Evolutionary conservation across 1,284 basidiomycete species (phyloP), one percentile per base, ranked within the genome.

Genomic region (Grifola frondosa): DNA sequence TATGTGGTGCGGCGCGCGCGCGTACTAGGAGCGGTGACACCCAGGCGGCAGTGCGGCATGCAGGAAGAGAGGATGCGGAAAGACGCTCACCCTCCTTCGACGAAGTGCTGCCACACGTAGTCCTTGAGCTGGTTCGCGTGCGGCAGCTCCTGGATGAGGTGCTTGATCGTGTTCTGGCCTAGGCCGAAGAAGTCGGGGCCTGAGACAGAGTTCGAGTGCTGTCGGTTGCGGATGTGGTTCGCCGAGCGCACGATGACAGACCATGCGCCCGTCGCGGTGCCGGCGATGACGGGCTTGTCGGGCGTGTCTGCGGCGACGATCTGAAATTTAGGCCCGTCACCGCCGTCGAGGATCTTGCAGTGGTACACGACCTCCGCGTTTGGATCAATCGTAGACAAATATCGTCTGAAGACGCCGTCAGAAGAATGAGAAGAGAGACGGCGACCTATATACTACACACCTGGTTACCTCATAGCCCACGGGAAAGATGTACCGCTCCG

Each of bases 221-320:
- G 83, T 17, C 85, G 73, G 58, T 85, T 81, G 37, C 87, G 77
- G 47, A 90, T 80, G 31, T 76, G 73, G 57, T 90, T 90, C 1
- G 88, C 88, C 32, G 83, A 78, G 55, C 82, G 84, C 37, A 91
- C 85, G 50, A 90, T 84, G 53, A 73, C 79, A 2, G 84, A 81
- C 88, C 88, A 90, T 36, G 87, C 86, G 24, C 87, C 88, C 0
- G 88, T 90, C 29, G 87, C 86, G 0, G 88, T 90, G n/a, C 84
- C 83, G 3, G 87, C 84, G 37, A 84, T 80, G 54, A 90, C 77
- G 26, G 84, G 76, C 38, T 78, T 76, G 50, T 81, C 79, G 4
- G 79, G 76, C 24, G 71, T 70, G 59, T 90, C 87, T 3, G 75
- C 74, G 9, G 84, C 81, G 40, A 84, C 74, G 51, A 90, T 87